These are phyloP conservation scores for Sugiyamaella novakii DNA, from an alignment of 1,139 yeast genomes.

Conservation along the genomic window DNA sequence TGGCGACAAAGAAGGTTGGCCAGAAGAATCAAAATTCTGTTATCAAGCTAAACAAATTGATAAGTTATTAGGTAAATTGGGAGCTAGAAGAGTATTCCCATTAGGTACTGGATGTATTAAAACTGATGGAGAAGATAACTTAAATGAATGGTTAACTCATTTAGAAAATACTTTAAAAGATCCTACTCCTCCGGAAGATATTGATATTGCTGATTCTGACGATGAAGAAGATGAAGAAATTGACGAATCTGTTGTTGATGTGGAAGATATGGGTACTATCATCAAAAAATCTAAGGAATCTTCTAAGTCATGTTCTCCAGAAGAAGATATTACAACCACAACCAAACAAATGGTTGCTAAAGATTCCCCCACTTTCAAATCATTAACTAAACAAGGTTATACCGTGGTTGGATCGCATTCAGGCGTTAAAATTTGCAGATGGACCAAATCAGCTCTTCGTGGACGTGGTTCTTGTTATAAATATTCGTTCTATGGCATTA, in stretches of 20 bases:
- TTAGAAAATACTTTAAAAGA: conserved; percentile 64
- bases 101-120: conserved; percentile 85
- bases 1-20: conserved; percentile 89
- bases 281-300: conserved; percentile 45
- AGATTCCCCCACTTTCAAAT: conserved; percentile 84
- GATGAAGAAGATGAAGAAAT: conserved; percentile 50
- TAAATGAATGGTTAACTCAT: conserved; percentile 67
- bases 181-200: conserved; percentile 52
- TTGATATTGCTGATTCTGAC: conserved; percentile 45
- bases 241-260: conserved; percentile 59
- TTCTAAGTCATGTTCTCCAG: conserved; percentile 20
- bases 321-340: conserved; percentile 38
- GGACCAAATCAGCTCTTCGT: conserved; percentile 93
- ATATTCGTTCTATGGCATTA: conserved; percentile 87
- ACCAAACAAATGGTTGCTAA: conserved; percentile 86
- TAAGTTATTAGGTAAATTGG: conserved; percentile 74
- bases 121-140: conserved; percentile 60
- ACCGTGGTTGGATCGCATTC: conserved; percentile 93
- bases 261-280: conserved; percentile 80
- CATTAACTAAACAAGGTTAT: conserved; percentile 90
- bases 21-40: conserved; percentile 67
- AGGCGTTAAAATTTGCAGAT: conserved; percentile 92
- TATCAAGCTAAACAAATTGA: conserved; percentile 82
- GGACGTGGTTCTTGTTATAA: conserved; percentile 96
- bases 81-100: conserved; percentile 83